These are phyloP conservation scores for Chrysosphaeria jannelii DNA, from an alignment of 2,329 filamentous ascomycete genomes.

Conservation along the genomic window DNA sequence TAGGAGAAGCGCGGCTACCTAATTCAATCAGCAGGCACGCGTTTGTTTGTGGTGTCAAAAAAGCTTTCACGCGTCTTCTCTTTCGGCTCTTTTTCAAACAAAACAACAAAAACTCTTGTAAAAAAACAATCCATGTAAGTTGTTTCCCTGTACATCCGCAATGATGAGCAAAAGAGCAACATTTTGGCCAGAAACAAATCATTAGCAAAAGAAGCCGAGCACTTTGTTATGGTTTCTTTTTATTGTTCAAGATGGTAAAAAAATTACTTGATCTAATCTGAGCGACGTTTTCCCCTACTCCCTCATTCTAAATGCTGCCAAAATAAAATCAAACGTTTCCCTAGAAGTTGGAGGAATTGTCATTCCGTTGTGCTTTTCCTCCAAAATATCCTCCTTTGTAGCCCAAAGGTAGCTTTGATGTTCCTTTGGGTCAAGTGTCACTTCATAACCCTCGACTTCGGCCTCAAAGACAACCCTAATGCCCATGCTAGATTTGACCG, in stretches of 20 bases:
- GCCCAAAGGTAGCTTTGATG: too few relatives aligned
- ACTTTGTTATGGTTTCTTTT: conserved; percentile 16
- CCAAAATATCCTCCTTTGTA: too few relatives aligned
- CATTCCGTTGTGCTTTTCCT: too few relatives aligned
- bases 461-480: too few relatives aligned
- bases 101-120: not conserved
- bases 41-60: not conserved
- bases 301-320: too few relatives aligned
- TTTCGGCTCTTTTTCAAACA: not conserved
- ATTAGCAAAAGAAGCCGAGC: conserved; percentile 18
- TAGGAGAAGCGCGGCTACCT: not conserved
- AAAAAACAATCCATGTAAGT: not conserved
- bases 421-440: too few relatives aligned
- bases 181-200: conserved; percentile 10
- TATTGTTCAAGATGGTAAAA: conserved; percentile 15
- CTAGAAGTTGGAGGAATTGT: too few relatives aligned
- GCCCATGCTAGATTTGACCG: too few relatives aligned
- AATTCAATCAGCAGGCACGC: not conserved
- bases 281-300: too few relatives aligned
- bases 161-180: conserved; percentile 13
- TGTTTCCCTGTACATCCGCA: conserved; percentile 1
- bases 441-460: too few relatives aligned
- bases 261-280: conserved; percentile 37
- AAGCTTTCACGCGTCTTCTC: not conserved
- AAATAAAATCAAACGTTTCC: too few relatives aligned